phyloP scores from a whole-genome alignment of 192 early-diverging fungal species.

The Backusella westeae region DNA sequence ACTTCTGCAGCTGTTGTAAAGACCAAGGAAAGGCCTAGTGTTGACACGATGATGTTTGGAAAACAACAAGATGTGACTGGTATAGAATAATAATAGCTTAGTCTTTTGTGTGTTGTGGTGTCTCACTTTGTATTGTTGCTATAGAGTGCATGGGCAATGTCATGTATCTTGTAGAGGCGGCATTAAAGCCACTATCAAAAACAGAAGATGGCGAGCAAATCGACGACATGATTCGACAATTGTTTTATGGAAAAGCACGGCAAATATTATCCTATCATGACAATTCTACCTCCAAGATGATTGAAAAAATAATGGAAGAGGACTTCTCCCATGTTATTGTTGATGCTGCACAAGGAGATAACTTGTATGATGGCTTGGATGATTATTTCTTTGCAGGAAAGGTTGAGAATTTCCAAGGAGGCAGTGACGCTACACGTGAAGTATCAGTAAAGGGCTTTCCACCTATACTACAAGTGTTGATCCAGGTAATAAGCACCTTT shows the following conservation, averaged over 20 bases:
- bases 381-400: slow-evolving; percentile 53
- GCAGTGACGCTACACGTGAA: slow-evolving; percentile 34
- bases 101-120: background rate
- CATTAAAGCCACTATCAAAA: slow-evolving; percentile 43
- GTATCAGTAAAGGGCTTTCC: slow-evolving; percentile 55
- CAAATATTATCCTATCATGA: slow-evolving; percentile 44
- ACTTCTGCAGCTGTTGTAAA: background rate
- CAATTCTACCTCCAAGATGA: slow-evolving; percentile 24
- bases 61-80: slow-evolving; percentile 75
- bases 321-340: slow-evolving; percentile 50
- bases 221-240: slow-evolving; percentile 29
- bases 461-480: slow-evolving; percentile 67
- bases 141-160: slow-evolving; percentile 71
- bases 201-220: slow-evolving; percentile 16
- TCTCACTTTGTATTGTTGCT: background rate
- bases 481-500: slow-evolving; percentile 40
- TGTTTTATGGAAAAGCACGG: slow-evolving; percentile 54
- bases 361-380: slow-evolving; percentile 58
- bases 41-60: slow-evolving; percentile 41
- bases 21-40: background rate
- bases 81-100: slow-evolving; percentile 8
- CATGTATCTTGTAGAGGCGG: slow-evolving; percentile 59
- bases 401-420: slow-evolving; percentile 34
- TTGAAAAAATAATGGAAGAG: slow-evolving; percentile 41
- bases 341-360: slow-evolving; percentile 40